Percentiles rank a stretch among this genome's conserved stretches.
Conservation (phyloP, 371 early-diverging fungal genomes). For the Mortierella sp. region DNA sequence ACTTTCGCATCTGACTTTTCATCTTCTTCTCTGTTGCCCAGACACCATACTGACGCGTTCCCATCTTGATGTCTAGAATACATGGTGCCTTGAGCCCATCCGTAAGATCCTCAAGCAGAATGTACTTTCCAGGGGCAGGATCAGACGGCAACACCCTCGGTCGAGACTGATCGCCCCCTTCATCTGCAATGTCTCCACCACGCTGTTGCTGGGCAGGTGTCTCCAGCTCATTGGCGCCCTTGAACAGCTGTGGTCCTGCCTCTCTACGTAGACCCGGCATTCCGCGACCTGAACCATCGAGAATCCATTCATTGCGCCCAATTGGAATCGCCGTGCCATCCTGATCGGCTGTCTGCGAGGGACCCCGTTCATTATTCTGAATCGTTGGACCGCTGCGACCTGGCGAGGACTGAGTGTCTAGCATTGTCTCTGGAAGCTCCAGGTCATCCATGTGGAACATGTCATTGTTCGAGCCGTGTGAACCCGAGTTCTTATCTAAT, state of each 20-base stretch:
- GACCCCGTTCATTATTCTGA: conserved; percentile 14
- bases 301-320: conserved; percentile 47
- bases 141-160: conserved; percentile 54
- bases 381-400: conserved; percentile 14
- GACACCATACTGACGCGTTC: conserved; percentile 96
- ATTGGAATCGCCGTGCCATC: conserved; percentile 9
- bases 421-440: conserved; percentile 33
- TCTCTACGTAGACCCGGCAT: conserved; percentile 18
- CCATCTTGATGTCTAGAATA: conserved; percentile 98
- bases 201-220: conserved; percentile 21
- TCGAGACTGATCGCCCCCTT: conserved; percentile 3
- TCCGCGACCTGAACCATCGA: conserved; percentile 33
- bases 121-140: conserved; percentile 72
- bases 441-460: conserved; percentile 59
- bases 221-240: conserved; percentile 35
- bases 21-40: conserved; percentile 86
- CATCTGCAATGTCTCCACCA: conserved; percentile 36
- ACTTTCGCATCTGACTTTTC: conserved; percentile 88
- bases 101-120: conserved; percentile 93
- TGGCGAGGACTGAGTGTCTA: conserved; percentile 1
- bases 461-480: conserved; percentile 21
- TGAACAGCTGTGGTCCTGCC: conserved; percentile 11
- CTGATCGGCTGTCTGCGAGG: conserved; percentile 6
- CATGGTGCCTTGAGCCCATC: conserved; percentile 89
- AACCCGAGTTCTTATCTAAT: conserved; percentile 7